Percentiles rank a stretch among this genome's conserved stretches.
Conservation (phyloP, 1,284 basidiomycete species). For the Pisolithus thermaeus region DNA sequence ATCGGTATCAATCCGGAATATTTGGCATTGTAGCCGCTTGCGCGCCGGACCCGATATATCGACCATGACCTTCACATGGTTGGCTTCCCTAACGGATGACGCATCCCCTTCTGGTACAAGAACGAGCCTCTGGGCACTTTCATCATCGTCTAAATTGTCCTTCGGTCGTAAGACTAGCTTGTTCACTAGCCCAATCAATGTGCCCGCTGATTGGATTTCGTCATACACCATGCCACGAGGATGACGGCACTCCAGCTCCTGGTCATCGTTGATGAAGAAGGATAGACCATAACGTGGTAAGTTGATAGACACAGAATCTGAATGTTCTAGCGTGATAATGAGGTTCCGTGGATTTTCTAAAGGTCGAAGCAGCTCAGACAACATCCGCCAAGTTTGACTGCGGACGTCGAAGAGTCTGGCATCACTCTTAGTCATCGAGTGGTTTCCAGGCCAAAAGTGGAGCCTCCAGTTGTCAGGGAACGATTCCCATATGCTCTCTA, state of each 20-base stretch:
- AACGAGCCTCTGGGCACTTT: slow-evolving; percentile 10
- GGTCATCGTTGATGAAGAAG: slow-evolving; percentile 12
- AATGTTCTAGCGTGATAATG: slow-evolving; percentile 11
- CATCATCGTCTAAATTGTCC: not conserved
- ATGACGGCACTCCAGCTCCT: slow-evolving; percentile 9
- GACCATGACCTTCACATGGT: slow-evolving; percentile 22
- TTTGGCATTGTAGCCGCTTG: slow-evolving; percentile 19
- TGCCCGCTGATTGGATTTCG: slow-evolving; percentile 12
- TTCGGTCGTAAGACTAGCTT: slow-evolving; percentile 12
- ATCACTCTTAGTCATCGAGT: slow-evolving; percentile 14
- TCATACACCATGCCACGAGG: slow-evolving; percentile 13
- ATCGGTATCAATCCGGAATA: too few species aligned
- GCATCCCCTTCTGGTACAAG: slow-evolving; percentile 31
- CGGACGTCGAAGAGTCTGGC: slow-evolving; percentile 25
- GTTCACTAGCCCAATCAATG: slow-evolving; percentile 13
- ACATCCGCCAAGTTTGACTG: slow-evolving; percentile 28
- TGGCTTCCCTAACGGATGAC: slow-evolving; percentile 13
- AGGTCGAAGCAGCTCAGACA: slow-evolving; percentile 24
- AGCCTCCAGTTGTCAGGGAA: slow-evolving; percentile 18
- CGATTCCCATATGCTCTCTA: slow-evolving; percentile 17
- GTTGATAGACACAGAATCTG: not conserved
- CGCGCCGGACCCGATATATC: slow-evolving; percentile 3
- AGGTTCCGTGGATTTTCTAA: slow-evolving; percentile 32
- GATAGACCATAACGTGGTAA: slow-evolving; percentile 13
- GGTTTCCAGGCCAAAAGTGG: slow-evolving; percentile 2